phyloP scores from a whole-genome alignment of 805 yeast species.

The Metahyphopichia silvanorum region DNA sequence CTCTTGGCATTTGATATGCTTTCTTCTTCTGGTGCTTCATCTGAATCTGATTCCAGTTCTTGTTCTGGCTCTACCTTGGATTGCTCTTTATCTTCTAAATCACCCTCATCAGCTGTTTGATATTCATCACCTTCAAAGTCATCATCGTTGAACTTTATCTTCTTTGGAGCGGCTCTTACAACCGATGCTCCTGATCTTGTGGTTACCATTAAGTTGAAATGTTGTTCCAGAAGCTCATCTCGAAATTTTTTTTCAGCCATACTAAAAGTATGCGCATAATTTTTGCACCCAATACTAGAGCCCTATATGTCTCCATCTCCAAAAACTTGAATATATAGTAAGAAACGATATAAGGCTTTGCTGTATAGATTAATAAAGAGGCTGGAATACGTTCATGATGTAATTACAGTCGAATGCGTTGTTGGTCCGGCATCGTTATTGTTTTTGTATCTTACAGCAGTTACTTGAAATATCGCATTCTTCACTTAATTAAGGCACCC shows the following conservation, averaged over 20 bases:
- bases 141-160: slow-evolving; percentile 30
- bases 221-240: slow-evolving; percentile 1
- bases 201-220: slow-evolving; percentile 18
- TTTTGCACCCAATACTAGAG: neutral
- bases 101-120: slow-evolving; percentile 13
- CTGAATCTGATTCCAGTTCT: slow-evolving; percentile 15
- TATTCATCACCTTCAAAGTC: slow-evolving; percentile 7
- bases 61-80: slow-evolving; percentile 17
- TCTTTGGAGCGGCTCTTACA: slow-evolving; percentile 15
- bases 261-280: neutral
- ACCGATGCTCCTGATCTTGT: slow-evolving; percentile 23
- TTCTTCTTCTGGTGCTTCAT: slow-evolving; percentile 46
- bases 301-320: too few relatives aligned
- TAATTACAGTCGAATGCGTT: too few relatives aligned
- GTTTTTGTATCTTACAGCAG: slow-evolving; percentile 1
- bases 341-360: too few relatives aligned
- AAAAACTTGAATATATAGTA: too few relatives aligned
- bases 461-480: too few relatives aligned
- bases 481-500: too few relatives aligned
- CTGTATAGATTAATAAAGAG: too few relatives aligned
- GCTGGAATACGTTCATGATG: too few relatives aligned
- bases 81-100: slow-evolving; percentile 10
- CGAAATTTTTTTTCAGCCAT: neutral
- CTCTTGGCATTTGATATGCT: slow-evolving; percentile 27
- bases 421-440: too few relatives aligned